Evolutionary conservation across 352 stramenopile genomes (phyloP).

Genomic region (Albugo candida): DNA sequence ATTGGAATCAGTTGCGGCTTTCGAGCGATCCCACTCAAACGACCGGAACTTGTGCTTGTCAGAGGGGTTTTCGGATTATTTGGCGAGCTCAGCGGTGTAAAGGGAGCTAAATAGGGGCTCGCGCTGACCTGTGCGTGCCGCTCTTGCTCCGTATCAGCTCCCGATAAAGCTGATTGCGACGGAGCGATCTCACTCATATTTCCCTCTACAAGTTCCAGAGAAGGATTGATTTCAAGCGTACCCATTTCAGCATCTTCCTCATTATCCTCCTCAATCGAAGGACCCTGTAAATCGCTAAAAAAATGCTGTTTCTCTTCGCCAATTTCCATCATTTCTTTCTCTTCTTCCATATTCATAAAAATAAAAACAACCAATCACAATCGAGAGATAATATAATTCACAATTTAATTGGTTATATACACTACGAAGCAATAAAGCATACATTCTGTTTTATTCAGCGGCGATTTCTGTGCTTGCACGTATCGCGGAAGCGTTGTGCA

Average conservation of each 20-base stretch:
- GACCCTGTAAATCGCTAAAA: slow-evolving; percentile 10
- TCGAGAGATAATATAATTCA: background rate
- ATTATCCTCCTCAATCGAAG: slow-evolving; percentile 2
- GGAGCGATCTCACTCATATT: background rate
- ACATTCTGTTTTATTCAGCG: slow-evolving; percentile 16
- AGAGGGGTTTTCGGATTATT: slow-evolving; percentile 30
- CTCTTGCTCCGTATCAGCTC: background rate
- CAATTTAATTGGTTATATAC: slow-evolving; percentile 6
- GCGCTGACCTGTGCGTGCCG: slow-evolving; percentile 25
- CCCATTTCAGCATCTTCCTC: slow-evolving; percentile 5
- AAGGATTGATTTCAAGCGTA: background rate
- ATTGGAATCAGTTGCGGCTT: slow-evolving; percentile 42
- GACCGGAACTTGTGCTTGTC: slow-evolving; percentile 11
- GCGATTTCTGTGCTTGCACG: slow-evolving; percentile 16
- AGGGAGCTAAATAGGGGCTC: slow-evolving; percentile 41
- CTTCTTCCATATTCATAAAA: slow-evolving; percentile 6
- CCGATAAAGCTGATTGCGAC: too few species aligned
- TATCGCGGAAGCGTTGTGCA: slow-evolving; percentile 7
- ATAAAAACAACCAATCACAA: too few species aligned
- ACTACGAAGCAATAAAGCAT: slow-evolving; percentile 31
- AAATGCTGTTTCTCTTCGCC: slow-evolving; percentile 18
- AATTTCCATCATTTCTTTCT: slow-evolving; percentile 5
- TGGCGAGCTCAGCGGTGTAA: slow-evolving; percentile 43
- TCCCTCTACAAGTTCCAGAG: background rate
- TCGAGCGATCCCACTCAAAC: slow-evolving; percentile 8